phyloP scores from a whole-genome alignment of 208 protist genomes.

The Eutreptiella sp. region DNA sequence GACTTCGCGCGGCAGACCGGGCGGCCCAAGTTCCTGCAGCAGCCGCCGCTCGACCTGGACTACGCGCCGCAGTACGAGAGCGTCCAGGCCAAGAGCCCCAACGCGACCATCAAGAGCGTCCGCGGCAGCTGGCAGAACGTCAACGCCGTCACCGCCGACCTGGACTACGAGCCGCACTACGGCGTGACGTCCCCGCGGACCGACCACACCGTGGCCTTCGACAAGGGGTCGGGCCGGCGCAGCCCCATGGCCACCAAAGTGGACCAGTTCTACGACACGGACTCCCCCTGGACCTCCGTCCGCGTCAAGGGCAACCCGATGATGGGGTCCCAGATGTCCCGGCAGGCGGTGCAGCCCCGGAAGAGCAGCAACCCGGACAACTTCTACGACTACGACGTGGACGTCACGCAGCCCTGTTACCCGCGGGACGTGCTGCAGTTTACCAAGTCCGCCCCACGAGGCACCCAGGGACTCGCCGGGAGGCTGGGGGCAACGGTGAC shows the following conservation, averaged over 20 bases:
- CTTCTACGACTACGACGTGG: slow-evolving; percentile 9
- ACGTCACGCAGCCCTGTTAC: too few species aligned
- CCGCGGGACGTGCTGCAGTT: too few species aligned
- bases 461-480: too few species aligned
- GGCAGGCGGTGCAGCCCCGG: background rate
- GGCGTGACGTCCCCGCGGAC: background rate
- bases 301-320: slow-evolving; percentile 17
- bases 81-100: background rate
- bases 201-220: background rate
- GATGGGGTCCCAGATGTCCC: slow-evolving; percentile 9
- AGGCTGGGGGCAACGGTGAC: too few species aligned
- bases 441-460: too few species aligned
- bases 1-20: background rate
- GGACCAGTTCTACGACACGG: slow-evolving; percentile 22
- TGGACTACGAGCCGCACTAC: slow-evolving; percentile 18
- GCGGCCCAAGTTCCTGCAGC: slow-evolving; percentile 2
- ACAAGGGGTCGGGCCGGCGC: background rate
- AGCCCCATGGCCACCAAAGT: background rate
- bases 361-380: slow-evolving; percentile 8
- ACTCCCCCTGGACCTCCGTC: background rate
- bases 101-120: background rate
- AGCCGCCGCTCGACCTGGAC: slow-evolving; percentile 3
- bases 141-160: slow-evolving; percentile 3
- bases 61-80: slow-evolving; percentile 4
- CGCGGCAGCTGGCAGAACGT: background rate